Base-by-base conservation (phyloP, 2,329 filamentous ascomycete genomes). In the Zymoseptoria pseudotritici region DNA sequence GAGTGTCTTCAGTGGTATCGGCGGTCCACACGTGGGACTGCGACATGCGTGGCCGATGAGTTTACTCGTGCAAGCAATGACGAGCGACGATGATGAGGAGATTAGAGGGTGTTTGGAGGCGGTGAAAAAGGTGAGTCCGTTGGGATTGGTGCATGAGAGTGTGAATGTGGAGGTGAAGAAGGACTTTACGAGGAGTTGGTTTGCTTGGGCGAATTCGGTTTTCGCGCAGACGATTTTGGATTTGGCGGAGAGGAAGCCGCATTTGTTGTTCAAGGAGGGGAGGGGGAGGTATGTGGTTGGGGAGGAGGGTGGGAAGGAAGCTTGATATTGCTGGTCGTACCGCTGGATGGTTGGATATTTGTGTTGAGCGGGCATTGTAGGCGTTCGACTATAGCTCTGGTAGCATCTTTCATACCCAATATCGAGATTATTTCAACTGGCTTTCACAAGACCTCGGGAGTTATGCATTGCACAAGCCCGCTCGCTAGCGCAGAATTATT, bases 41-140 rank as follows among this genome's bases (percentile, higher is more conserved):
- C 79, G 84, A 68, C 90, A 96, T 66, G 94, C 93, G 7, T 99
- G 94, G 94, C 94, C 94, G 0, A 97, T 99, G 91, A 94, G 90
- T 72, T 78, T 97, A 63, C 80, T 99, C 8, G 84, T 97, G 20
- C 92, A 97, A 75, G 91, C 90, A 2, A 91, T 94, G 82, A 99
- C 94, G 0, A 88, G 86, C 5, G 83, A 93, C 55, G 81, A 92
- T 59, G 92, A 96, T 62, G 79, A 81, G 0, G 94, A 99, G 77
- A 97, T 99, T 64, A 78, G 76, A 61, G 80, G 83, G 54, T 89
- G 88, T 63, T 75, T 99, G 24, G 78, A 85, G 7, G 74, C 87
- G 31, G 94, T 99, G 49, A 85, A 94, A 61, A 81, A 85, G 61
- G 88, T 88, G 1, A 89, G 88, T 62, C 82, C 80, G 56, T 80